A percentile compares a stretch with the other conserved stretches of the same genome.
Conservation (phyloP, 768 basidiomycete genomes). For the Mycena galericulata region DNA sequence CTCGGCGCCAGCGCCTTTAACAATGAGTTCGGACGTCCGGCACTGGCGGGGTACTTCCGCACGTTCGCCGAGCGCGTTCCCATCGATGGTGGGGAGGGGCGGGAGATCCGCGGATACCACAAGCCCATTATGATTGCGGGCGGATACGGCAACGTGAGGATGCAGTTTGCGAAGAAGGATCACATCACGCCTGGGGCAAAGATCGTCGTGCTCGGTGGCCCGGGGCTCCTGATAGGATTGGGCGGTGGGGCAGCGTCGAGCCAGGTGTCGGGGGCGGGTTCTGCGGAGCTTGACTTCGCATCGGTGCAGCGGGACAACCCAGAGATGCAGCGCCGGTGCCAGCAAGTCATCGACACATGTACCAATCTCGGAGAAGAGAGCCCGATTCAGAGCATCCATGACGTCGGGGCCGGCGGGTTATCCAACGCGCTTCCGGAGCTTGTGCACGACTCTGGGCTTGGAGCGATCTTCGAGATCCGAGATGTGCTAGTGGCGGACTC, state of each 20-base stretch:
- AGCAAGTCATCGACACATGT: slow-evolving; percentile 97
- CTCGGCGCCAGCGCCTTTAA: slow-evolving; percentile 97
- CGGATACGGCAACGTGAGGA: slow-evolving; percentile 93
- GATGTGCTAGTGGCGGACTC: slow-evolving; percentile 92
- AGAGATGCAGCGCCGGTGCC: slow-evolving; percentile 97
- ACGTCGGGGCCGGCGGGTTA: slow-evolving; percentile 96
- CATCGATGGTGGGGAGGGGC: slow-evolving; percentile 60
- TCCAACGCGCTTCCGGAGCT: slow-evolving; percentile 98
- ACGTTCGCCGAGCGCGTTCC: slow-evolving; percentile 89
- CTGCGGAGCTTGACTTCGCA: slow-evolving; percentile 95
- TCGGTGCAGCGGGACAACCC: slow-evolving; percentile 98
- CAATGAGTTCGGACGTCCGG: slow-evolving; percentile 97
- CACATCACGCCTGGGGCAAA: slow-evolving; percentile 85
- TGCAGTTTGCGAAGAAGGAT: slow-evolving; percentile 83
- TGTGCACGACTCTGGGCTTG: slow-evolving; percentile 95
- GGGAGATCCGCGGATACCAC: slow-evolving; percentile 93
- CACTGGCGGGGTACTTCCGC: slow-evolving; percentile 93
- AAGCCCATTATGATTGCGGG: slow-evolving; percentile 99
- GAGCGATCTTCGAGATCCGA: slow-evolving; percentile 93
- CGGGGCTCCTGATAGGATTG: slow-evolving; percentile 95
- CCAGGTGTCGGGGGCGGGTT: slow-evolving; percentile 89
- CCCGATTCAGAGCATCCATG: slow-evolving; percentile 96
- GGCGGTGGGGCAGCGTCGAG: slow-evolving; percentile 98
- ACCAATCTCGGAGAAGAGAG: slow-evolving; percentile 66
- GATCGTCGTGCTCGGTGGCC: slow-evolving; percentile 94